Evolutionary conservation across 768 basidiomycete species (phyloP), one percentile per base, ranked within the genome.

Genomic region (Royoungia palumana): DNA sequence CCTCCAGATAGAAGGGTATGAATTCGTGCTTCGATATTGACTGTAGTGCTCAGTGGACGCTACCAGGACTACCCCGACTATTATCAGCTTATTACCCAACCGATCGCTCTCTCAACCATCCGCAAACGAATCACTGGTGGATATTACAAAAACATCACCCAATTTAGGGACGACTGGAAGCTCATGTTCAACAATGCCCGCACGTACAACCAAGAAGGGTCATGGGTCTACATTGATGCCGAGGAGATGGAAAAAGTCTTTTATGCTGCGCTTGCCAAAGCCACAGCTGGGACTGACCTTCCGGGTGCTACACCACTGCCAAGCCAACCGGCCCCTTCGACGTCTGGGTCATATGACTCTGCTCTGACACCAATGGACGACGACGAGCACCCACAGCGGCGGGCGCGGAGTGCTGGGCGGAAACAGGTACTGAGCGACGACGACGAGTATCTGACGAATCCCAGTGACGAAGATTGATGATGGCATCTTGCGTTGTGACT

Each of bases 161-260:
- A 79, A 48, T 93, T 83, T 71, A 75, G 79, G 49, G 80, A 82
- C 39, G 92, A 95, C 66, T 92, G 87, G 83, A 78, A 79, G 56
- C 78, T 93, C 47, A 94, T 99, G 87, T 97, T 94, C 69, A 78
- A 82, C 67, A 98, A 98, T 60, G 94, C 95, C 5, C 79, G 89
- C 59, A 88, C 82, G 37, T 98, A 92, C 75, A 97, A 97, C 66
- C 85, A 88, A 67, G 92, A 95, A 68, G 92, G 88, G 2, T 94
- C 92, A 0, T 92, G 90, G 88, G 93, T 96, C 32, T 95, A 94
- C 68, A 76, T 88, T 51, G 92, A 95, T 53, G 94, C 95, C 8
- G 88, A 91, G 41, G 89, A 92, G 72, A 91, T 94, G 88, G 88
- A 95, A 70, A 89, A 87, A 63, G 83, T 85, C 41, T 93, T 94